A percentile compares a stretch with the other conserved stretches of the same genome.
Evolutionary conservation across 2,329 filamentous ascomycete genomes (phyloP).

Genomic region (Neonectria neomacrospora): DNA sequence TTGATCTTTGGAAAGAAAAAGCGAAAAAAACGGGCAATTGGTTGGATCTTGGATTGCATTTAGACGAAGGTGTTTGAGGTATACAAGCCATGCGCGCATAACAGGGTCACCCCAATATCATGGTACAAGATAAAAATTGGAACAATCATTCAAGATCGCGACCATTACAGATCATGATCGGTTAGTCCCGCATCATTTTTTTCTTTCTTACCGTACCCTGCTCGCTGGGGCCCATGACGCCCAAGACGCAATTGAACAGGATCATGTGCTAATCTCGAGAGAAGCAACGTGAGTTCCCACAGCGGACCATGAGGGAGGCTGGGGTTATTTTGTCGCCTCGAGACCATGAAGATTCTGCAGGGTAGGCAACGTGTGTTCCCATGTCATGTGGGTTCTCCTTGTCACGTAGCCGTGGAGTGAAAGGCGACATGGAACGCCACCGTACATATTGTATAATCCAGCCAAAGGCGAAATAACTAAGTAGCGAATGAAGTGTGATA

Average conservation of each 20-base stretch:
- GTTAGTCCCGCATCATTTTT: too few species aligned
- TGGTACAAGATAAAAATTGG: conserved; percentile 1
- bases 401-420: too few species aligned
- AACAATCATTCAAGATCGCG: not conserved
- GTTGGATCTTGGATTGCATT: conserved; percentile 16
- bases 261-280: not conserved
- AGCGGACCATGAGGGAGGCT: not conserved
- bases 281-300: not conserved
- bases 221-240: not conserved
- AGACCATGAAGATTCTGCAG: not conserved
- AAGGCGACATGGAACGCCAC: not conserved
- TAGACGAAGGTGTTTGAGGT: conserved; percentile 14
- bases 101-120: conserved; percentile 8
- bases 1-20: conserved; percentile 15
- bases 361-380: not conserved
- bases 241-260: not conserved
- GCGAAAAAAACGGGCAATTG: conserved; percentile 25
- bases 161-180: not conserved
- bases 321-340: not conserved
- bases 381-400: not conserved
- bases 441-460: too few species aligned
- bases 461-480: too few species aligned
- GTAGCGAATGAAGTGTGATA: too few species aligned
- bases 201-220: too few species aligned
- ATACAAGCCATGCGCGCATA: not conserved